Base-by-base conservation (phyloP, 1,284 basidiomycete species). In the Anthracocystis setariae region DNA sequence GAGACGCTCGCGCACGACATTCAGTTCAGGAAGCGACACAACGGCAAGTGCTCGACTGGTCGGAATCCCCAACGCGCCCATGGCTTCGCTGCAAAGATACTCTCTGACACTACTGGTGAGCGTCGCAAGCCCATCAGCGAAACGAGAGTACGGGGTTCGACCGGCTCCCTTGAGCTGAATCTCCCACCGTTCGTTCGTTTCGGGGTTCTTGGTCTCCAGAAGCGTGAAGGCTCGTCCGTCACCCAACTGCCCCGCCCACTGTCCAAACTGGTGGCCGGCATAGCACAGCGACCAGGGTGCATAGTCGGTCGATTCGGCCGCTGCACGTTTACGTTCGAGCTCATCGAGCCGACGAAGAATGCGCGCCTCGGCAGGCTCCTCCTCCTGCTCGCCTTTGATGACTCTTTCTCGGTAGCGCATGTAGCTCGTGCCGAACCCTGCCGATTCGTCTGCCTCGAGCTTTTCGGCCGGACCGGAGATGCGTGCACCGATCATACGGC, bases 211-310 rank as follows among this genome's bases (percentile, higher is more conserved):
- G 0, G 92, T 92, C 51, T 91, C 89, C 38, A 74, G 47, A 50
- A 98, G 87, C 9, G 92, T 92, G 27, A 94, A 91, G 0, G 95
- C 95, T 15, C 95, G 88, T 1, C 95, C 95, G 79, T 98, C 95
- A 9, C 95, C 95, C 3, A 98, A 87, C 83, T 98, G 95, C n/a
- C 94, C 93, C 2, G 95, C 95, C 90, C 91, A 98, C 5, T 81
- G 84, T 1, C 94, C 95, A 78, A 98, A 98, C 82, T 98, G 94
- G 39, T 84, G 80, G 1, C 83, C 82, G 13, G 77, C 76, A 51
- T 77, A 81, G 43, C 74, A 74, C 23, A 80, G 58, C n/a, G 78
- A 62, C 77, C 78, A 81, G 0, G 78, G 78, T 0, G 66, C 77
- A 42, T 77, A 74, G 33, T 64, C 62, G 27, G 49, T 8, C 5